Evolutionary conservation across 495 filamentous ascomycete species (phyloP).

Genomic region (Aspergillus panamensis): DNA sequence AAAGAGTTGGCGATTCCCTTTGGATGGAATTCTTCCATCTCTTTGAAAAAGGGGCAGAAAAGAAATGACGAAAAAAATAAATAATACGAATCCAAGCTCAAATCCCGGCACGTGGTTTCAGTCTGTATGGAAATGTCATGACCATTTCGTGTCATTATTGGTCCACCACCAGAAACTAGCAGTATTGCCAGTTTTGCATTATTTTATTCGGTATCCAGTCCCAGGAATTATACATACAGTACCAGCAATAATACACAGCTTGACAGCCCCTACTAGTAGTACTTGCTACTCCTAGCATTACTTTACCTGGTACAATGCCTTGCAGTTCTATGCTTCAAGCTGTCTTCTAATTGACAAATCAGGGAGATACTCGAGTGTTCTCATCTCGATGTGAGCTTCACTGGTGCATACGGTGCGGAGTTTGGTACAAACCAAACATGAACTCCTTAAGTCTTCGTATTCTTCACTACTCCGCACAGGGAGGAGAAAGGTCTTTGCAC

Average conservation of each 20-base stretch:
- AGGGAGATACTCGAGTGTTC: too few species aligned
- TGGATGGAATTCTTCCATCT: background rate
- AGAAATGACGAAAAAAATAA: background rate
- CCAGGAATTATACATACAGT: background rate
- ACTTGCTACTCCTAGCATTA: too few species aligned
- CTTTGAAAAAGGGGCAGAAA: background rate
- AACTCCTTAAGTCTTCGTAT: background rate
- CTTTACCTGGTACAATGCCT: too few species aligned
- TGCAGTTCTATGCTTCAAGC: too few species aligned
- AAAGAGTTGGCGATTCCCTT: background rate
- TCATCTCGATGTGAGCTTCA: too few species aligned
- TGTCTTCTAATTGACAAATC: too few species aligned
- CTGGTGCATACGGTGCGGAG: too few species aligned
- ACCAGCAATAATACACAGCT: background rate
- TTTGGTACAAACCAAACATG: too few species aligned
- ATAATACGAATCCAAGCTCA: background rate
- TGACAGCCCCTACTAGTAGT: background rate
- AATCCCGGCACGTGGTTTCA: background rate
- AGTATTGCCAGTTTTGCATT: background rate
- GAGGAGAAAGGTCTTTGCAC: conserved; percentile 1
- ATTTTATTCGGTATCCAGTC: background rate
- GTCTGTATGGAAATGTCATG: background rate
- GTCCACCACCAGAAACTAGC: background rate
- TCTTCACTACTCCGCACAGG: background rate
- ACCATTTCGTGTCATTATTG: conserved; percentile 4